Evolutionary conservation across 495 filamentous ascomycete genomes (phyloP), one percentile per base, ranked within the genome.

Genomic region (Aspergillus bertholletiae): DNA sequence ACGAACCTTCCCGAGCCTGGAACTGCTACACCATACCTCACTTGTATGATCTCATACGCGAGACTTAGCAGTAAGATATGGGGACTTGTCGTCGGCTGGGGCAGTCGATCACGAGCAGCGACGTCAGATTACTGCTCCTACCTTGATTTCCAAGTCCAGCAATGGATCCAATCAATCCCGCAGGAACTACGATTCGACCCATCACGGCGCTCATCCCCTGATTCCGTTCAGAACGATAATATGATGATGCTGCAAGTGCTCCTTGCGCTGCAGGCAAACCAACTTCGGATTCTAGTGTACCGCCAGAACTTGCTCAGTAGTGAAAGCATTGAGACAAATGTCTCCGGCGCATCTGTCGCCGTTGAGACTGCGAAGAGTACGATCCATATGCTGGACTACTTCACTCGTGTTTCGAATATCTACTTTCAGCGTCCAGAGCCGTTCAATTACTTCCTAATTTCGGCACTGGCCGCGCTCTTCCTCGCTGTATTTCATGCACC

Each of bases 391-490:
- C 70, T 93, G 9, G 82, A 86, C 2, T 81, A 83, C 56, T 82
- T 90, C 50, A 90, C 90, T 61, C 82, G 80, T 53, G 85, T 85
- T 5, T 84, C 86, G 0, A 80, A 88, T 48, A 79, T 92, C 12
- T 95, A 93, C 72, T 82, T 84, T 18, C 80, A 81, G 30, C 82
- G 87, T 20, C 88, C 92, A 58, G 83, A 90, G 20, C 85, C 86
- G 57, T 92, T 92, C 73, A 89, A 95, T 64, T 90, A 92, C 64
- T 95, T 95, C 58, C 74, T 95, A 23, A 81, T 89, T 11, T 88
- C 87, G 1, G 84, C 89, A 0, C 77, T 95, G 12, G 86, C 88
- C 0, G 88, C 90, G 0, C 69, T 95, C 2, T 91, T 92, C 60
- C 79, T 95, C 0, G 89, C 89, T 0, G 87, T 88, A 0, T 79